Evolutionary conservation across 768 basidiomycete genomes (phyloP).

Genomic region (Lyophyllum atratum): DNA sequence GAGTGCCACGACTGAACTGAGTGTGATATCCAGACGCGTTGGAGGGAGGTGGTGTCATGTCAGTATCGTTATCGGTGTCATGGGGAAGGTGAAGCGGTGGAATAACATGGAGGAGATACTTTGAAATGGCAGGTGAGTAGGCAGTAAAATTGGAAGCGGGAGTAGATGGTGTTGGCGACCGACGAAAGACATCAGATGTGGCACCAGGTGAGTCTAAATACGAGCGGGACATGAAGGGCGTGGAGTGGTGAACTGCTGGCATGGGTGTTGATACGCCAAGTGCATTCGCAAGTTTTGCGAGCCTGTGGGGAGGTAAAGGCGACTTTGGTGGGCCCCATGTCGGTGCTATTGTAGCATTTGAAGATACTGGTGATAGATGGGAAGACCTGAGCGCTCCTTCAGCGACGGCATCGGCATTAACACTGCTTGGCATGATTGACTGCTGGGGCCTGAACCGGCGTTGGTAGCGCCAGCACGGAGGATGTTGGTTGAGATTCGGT

Average conservation of each 20-base stretch:
- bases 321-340: conserved; percentile 69
- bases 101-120: conserved; percentile 80
- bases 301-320: conserved; percentile 73
- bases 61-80: conserved; percentile 50
- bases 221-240: conserved; percentile 34
- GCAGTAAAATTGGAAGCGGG: conserved; percentile 40
- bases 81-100: conserved; percentile 77
- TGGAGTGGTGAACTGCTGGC: conserved; percentile 45
- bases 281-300: conserved; percentile 84
- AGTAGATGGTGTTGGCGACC: conserved; percentile 55
- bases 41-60: conserved; percentile 53
- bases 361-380: conserved; percentile 20
- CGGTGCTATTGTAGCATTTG: conserved; percentile 32
- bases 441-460: background rate
- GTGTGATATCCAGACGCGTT: conserved; percentile 75
- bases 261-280: conserved; percentile 79
- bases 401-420: conserved; percentile 18
- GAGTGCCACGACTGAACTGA: conserved; percentile 80
- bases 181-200: conserved; percentile 41
- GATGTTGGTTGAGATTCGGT: background rate
- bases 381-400: conserved; percentile 25
- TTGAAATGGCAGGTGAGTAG: conserved; percentile 51
- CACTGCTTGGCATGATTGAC: conserved; percentile 25
- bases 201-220: conserved; percentile 33
- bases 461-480: background rate